Percentiles rank a stretch among this genome's conserved stretches.
Evolutionary conservation across 2,329 filamentous ascomycete genomes (phyloP).

Genomic region (Alternaria sp.): DNA sequence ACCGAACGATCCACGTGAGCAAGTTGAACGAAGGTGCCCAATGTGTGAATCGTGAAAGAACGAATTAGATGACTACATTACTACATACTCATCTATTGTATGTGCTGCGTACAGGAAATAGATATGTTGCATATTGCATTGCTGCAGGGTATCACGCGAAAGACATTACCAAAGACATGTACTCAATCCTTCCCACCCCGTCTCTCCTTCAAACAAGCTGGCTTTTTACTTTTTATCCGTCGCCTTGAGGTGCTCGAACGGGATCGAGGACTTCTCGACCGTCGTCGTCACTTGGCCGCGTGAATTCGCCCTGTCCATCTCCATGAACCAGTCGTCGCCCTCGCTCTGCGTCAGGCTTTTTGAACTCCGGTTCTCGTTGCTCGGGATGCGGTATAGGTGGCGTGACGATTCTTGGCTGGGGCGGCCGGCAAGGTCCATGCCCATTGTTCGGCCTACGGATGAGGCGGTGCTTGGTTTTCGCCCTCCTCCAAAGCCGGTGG

Average conservation of each 20-base stretch:
- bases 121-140: conserved; percentile 6
- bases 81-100: background rate
- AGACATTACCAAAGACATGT: conserved; percentile 2
- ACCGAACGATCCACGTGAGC: background rate
- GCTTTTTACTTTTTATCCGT: conserved; percentile 1
- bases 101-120: conserved; percentile 2
- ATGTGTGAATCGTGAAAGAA: background rate
- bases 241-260: conserved; percentile 12
- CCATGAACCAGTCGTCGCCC: conserved; percentile 28
- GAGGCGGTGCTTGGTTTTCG: conserved; percentile 20
- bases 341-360: conserved; percentile 8
- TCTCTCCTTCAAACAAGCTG: background rate
- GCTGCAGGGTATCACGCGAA: conserved; percentile 13
- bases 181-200: background rate
- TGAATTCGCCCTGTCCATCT: conserved; percentile 19
- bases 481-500: conserved; percentile 12
- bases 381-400: conserved; percentile 21
- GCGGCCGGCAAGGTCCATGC: conserved; percentile 18
- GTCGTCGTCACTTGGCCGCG: conserved; percentile 19
- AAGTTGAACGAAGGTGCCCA: background rate
- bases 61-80: background rate
- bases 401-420: conserved; percentile 35
- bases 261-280: conserved; percentile 6
- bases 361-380: background rate
- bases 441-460: conserved; percentile 17